phyloP scores from a whole-genome alignment of 495 filamentous ascomycete species.

The Annulohypoxylon maeteangense region DNA sequence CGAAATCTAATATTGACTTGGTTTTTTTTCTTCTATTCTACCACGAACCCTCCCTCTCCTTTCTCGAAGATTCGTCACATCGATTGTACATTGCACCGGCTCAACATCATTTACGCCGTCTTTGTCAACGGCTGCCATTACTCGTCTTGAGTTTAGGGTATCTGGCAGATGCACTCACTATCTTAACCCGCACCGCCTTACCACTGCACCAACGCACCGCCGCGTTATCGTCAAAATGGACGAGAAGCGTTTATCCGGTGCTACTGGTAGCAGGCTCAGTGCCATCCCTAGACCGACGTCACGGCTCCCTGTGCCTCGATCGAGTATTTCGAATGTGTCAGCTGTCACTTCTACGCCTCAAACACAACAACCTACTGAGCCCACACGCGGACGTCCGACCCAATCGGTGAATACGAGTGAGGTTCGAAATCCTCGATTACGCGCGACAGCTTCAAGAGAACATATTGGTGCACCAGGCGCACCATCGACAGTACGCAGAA shows the following conservation, averaged over 20 bases:
- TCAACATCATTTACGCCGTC: constrained; percentile 20
- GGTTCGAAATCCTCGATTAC: constrained; percentile 54
- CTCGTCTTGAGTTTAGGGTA: constrained; percentile 14
- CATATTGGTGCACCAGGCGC: constrained; percentile 47
- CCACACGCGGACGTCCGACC: constrained; percentile 32
- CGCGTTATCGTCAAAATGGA: constrained; percentile 48
- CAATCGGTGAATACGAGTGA: constrained; percentile 22
- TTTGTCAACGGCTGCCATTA: constrained; percentile 10
- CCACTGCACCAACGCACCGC: too few species aligned
- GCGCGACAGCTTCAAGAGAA: constrained; percentile 55
- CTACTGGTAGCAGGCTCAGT: constrained; percentile 31
- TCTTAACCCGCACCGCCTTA: constrained; percentile 11
- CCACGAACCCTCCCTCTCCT: constrained; percentile 10
- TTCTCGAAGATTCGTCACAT: constrained; percentile 7
- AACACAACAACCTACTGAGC: constrained; percentile 20
- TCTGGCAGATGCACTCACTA: constrained; percentile 9
- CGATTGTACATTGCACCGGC: neutral
- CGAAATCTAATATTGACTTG: constrained; percentile 40
- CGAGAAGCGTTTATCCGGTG: constrained; percentile 38
- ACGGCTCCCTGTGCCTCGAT: constrained; percentile 48
- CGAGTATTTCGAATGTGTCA: constrained; percentile 32
- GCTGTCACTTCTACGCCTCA: constrained; percentile 5
- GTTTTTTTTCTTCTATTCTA: neutral
- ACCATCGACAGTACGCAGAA: constrained; percentile 38
- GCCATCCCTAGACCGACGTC: constrained; percentile 46